Evolutionary conservation across 345 rosid species (phyloP).

Genomic region (Aegle marmelos): DNA sequence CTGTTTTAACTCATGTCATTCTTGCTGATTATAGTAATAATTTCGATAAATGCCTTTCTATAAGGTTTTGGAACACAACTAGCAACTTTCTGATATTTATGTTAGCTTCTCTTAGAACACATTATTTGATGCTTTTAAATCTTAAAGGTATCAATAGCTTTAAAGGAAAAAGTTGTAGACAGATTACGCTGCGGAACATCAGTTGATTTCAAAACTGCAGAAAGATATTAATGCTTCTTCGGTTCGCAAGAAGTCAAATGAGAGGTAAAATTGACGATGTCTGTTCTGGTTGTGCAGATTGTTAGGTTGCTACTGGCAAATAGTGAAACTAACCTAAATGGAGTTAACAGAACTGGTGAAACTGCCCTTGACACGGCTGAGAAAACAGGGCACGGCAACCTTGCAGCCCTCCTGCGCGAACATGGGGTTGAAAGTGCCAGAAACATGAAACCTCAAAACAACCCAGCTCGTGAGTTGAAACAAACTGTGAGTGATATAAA

Average conservation of each 20-base stretch:
- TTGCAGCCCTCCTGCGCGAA: constrained; percentile 50
- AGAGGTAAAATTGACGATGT: constrained; percentile 2
- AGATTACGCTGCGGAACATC: neutral
- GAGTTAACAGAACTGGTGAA: constrained; percentile 63
- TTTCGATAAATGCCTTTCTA: neutral
- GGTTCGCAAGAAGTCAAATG: neutral
- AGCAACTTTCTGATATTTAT: neutral
- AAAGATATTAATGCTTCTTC: neutral
- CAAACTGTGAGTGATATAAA: constrained; percentile 96
- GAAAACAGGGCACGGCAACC: constrained; percentile 54
- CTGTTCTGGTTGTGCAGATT: constrained; percentile 45
- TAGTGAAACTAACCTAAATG: constrained; percentile 43
- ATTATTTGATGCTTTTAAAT: neutral
- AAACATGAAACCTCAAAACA: constrained; percentile 46
- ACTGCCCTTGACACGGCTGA: constrained; percentile 89
- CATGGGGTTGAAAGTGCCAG: constrained; percentile 73
- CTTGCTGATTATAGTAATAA: neutral
- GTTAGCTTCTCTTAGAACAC: neutral
- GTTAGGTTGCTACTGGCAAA: constrained; percentile 56
- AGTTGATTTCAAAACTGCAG: neutral
- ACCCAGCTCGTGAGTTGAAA: constrained; percentile 75
- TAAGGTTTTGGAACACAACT: neutral
- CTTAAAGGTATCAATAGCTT: neutral
- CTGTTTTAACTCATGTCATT: neutral
- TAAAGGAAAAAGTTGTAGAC: neutral